These are phyloP conservation scores for Cornus florida DNA, from an alignment of 148 eudicot genomes.

Conservation along the genomic window DNA sequence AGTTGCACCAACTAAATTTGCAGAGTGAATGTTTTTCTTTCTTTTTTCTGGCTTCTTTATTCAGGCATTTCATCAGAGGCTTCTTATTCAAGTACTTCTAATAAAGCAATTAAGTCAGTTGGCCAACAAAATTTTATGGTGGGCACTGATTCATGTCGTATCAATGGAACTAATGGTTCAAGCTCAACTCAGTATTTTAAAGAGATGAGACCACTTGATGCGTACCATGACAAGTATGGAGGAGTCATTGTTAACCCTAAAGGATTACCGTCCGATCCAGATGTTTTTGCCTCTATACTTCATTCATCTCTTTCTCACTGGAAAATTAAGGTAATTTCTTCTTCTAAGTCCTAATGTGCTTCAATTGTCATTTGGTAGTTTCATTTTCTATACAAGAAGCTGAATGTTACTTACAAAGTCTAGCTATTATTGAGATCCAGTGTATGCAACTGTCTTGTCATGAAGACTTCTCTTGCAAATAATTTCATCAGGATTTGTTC, in stretches of 20 bases:
- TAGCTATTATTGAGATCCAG: background rate
- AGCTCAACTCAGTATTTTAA: slow-evolving; percentile 30
- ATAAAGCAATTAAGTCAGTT: slow-evolving; percentile 30
- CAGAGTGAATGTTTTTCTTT: background rate
- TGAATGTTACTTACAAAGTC: background rate
- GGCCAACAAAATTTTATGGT: slow-evolving; percentile 29
- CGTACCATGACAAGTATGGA: slow-evolving; percentile 74
- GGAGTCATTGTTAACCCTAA: slow-evolving; percentile 69
- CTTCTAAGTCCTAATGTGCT: background rate
- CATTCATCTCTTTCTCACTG: slow-evolving; percentile 63
- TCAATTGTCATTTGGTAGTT: background rate
- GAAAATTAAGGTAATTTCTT: slow-evolving; percentile 51
- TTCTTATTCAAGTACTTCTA: slow-evolving; percentile 32
- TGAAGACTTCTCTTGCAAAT: background rate
- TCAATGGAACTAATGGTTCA: slow-evolving; percentile 49
- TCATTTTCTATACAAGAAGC: background rate
- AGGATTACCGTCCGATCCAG: slow-evolving; percentile 55
- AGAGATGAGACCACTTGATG: slow-evolving; percentile 43
- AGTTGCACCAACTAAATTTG: background rate
- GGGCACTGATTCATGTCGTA: slow-evolving; percentile 30
- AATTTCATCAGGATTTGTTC: too few species aligned
- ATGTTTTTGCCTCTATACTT: slow-evolving; percentile 55
- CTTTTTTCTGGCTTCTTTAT: background rate
- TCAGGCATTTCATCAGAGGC: slow-evolving; percentile 38
- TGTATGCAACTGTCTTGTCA: background rate